phyloP scores from a whole-genome alignment of 2,329 filamentous ascomycete genomes.

The Lachnellula suecica region DNA sequence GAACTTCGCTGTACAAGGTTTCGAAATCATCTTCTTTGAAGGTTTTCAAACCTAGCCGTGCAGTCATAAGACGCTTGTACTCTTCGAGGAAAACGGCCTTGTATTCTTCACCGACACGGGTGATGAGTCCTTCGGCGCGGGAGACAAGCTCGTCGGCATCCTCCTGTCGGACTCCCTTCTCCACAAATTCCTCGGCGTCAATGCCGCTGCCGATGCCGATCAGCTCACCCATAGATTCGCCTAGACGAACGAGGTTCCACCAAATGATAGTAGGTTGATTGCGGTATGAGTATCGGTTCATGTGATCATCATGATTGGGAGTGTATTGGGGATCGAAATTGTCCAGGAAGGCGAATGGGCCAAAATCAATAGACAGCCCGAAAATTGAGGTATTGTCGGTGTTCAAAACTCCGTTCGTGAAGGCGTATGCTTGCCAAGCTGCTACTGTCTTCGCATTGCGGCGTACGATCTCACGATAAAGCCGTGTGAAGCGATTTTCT shows the following conservation, averaged over 20 bases:
- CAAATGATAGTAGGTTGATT: slow-evolving; percentile 96
- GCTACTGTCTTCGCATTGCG: slow-evolving; percentile 88
- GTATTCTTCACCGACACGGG: slow-evolving; percentile 80
- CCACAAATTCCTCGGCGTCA: slow-evolving; percentile 70
- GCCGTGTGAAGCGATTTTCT: slow-evolving; percentile 82
- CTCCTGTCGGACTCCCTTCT: slow-evolving; percentile 70
- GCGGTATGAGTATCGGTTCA: slow-evolving; percentile 84
- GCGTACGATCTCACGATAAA: slow-evolving; percentile 85
- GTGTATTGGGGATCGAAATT: slow-evolving; percentile 94
- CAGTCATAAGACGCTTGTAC: slow-evolving; percentile 83
- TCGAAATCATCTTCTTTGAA: slow-evolving; percentile 76
- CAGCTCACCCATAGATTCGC: slow-evolving; percentile 84
- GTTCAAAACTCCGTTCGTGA: slow-evolving; percentile 97
- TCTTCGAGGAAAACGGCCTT: slow-evolving; percentile 84
- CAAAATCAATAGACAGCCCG: slow-evolving; percentile 89
- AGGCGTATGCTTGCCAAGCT: slow-evolving; percentile 96
- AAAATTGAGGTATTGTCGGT: slow-evolving; percentile 95
- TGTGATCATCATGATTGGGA: slow-evolving; percentile 91
- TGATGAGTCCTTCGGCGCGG: slow-evolving; percentile 82
- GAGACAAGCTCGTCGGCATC: slow-evolving; percentile 69
- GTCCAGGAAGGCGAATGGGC: slow-evolving; percentile 96
- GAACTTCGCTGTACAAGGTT: slow-evolving; percentile 72
- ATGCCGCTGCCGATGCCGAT: slow-evolving; percentile 74
- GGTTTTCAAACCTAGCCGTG: slow-evolving; percentile 72
- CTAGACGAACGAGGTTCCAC: slow-evolving; percentile 95